Evolutionary conservation across 768 basidiomycete species (phyloP).

Genomic region (Boletus tomentosulus): DNA sequence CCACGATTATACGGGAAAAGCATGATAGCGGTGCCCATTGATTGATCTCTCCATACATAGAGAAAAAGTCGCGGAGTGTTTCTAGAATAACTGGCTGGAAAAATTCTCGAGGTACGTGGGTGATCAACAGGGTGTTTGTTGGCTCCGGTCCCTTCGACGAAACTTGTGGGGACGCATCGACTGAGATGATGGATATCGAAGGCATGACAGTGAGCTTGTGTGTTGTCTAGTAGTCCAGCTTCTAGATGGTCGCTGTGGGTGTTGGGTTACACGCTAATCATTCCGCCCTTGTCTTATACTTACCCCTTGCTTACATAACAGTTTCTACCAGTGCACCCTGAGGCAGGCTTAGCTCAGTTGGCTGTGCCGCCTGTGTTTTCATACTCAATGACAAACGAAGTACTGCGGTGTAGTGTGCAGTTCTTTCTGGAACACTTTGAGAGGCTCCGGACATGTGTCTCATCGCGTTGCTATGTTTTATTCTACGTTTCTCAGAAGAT

Average conservation of each 20-base stretch:
- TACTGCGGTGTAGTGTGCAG: constrained; percentile 11
- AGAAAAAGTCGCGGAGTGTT: constrained; percentile 69
- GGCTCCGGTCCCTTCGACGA: constrained; percentile 8
- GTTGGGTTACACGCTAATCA: constrained; percentile 1
- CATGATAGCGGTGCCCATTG: constrained; percentile 85
- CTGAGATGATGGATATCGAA: constrained; percentile 28
- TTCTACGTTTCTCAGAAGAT: background rate
- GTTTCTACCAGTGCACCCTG: background rate
- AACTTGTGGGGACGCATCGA: background rate
- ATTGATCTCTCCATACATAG: constrained; percentile 73
- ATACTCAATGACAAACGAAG: background rate
- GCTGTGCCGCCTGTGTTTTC: constrained; percentile 17
- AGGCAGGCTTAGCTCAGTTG: background rate
- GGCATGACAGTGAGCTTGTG: constrained; percentile 14
- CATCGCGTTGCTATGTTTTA: constrained; percentile 9
- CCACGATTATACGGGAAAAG: constrained; percentile 79
- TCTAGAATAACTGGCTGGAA: constrained; percentile 69
- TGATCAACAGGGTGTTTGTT: constrained; percentile 86
- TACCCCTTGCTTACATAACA: constrained; percentile 19
- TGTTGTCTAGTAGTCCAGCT: background rate
- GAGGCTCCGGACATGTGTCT: background rate
- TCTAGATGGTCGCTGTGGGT: constrained; percentile 3
- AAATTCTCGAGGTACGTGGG: constrained; percentile 70
- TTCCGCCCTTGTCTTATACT: constrained; percentile 5
- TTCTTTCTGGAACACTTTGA: constrained; percentile 16